These are phyloP conservation scores for Fusarium sp. DNA, from an alignment of 2,329 filamentous ascomycete genomes.

Conservation along the genomic window DNA sequence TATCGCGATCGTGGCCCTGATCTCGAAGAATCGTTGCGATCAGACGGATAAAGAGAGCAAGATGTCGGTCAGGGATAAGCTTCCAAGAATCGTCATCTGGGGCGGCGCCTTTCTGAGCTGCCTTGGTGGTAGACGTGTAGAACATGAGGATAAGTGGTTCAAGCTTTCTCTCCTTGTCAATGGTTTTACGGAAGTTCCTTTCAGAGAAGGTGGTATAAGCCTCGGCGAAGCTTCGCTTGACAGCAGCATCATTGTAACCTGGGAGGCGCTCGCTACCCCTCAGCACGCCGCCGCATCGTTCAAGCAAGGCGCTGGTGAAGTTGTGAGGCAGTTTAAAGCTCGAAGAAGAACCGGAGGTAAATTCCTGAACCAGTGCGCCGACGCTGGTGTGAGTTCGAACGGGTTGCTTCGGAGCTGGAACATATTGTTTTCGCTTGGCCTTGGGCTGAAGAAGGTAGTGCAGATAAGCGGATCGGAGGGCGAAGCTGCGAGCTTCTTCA, in stretches of 20 bases:
- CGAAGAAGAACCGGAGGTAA: constrained; percentile 67
- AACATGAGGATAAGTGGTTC: constrained; percentile 96
- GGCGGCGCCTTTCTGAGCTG: constrained; percentile 78
- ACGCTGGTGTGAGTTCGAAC: constrained; percentile 77
- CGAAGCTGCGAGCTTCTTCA: constrained; percentile 92
- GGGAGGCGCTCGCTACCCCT: constrained; percentile 85
- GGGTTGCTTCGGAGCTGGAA: constrained; percentile 73
- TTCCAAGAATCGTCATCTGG: constrained; percentile 91
- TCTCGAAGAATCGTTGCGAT: constrained; percentile 84
- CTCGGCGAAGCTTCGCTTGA: constrained; percentile 94
- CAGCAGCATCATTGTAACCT: constrained; percentile 88
- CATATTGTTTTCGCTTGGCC: constrained; percentile 89
- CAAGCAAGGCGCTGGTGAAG: constrained; percentile 68
- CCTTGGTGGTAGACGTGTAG: constrained; percentile 93
- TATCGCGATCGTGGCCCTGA: constrained; percentile 86
- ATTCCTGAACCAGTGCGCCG: constrained; percentile 90
- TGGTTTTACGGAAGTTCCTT: constrained; percentile 85
- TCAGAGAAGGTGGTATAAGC: constrained; percentile 96
- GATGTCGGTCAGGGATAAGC: constrained; percentile 90
- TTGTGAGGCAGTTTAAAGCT: constrained; percentile 69
- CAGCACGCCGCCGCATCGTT: constrained; percentile 84
- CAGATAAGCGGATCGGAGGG: constrained; percentile 90
- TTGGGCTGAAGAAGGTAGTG: constrained; percentile 93
- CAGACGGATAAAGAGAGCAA: constrained; percentile 92
- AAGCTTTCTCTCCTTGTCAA: constrained; percentile 93